These are phyloP conservation scores for Canavalia gladiata DNA, from an alignment of 306 rosid species.

Conservation along the genomic window DNA sequence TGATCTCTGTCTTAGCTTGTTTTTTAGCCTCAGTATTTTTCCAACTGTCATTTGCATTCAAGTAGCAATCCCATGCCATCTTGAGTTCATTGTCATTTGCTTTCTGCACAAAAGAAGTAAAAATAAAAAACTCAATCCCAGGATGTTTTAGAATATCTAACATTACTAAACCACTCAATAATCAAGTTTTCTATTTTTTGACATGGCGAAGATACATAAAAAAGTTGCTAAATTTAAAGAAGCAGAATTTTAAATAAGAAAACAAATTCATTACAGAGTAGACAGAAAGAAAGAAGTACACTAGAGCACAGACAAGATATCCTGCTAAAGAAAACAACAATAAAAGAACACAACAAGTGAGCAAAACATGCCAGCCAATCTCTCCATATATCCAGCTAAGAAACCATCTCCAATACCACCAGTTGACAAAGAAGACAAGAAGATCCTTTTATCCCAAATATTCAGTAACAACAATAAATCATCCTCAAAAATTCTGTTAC, in stretches of 20 bases:
- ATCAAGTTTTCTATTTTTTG: constrained; percentile 13
- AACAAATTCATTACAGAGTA: constrained; percentile 12
- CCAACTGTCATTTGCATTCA: constrained; percentile 75
- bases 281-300: constrained; percentile 17
- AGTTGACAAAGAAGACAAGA: constrained; percentile 32
- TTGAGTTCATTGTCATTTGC: constrained; percentile 70
- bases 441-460: constrained; percentile 3
- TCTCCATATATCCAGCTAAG: constrained; percentile 25
- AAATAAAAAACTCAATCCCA: background rate
- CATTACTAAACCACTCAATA: background rate
- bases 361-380: constrained; percentile 36
- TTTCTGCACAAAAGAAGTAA: constrained; percentile 57
- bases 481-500: constrained; percentile 26
- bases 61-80: constrained; percentile 74
- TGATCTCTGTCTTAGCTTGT: constrained; percentile 66
- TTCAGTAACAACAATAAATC: constrained; percentile 25
- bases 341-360: constrained; percentile 13
- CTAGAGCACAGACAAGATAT: constrained; percentile 32
- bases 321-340: constrained; percentile 36
- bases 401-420: constrained; percentile 24
- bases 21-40: constrained; percentile 69
- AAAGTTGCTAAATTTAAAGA: constrained; percentile 13
- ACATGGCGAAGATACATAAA: constrained; percentile 31
- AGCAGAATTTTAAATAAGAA: constrained; percentile 30
- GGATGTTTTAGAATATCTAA: constrained; percentile 33